These are phyloP conservation scores for Aspergillus sp. DNA, from an alignment of 2,329 filamentous ascomycete species.

Conservation along the genomic window DNA sequence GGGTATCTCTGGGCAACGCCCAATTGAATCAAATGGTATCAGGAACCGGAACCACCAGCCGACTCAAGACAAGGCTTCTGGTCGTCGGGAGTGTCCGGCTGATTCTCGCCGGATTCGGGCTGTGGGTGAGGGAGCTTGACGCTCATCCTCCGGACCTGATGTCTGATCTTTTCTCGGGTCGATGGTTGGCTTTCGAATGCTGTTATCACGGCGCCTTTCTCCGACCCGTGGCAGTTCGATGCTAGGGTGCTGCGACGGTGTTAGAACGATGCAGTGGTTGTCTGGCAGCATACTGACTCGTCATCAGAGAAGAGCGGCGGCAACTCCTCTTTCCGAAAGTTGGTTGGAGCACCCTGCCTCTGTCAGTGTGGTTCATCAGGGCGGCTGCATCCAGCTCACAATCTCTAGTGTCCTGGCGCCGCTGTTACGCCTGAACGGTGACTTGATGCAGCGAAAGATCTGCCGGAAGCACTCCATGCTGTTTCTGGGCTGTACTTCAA, in stretches of 20 bases:
- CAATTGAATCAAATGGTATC: too few relatives aligned
- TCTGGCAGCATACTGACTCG: constrained; percentile 22
- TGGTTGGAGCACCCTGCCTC: constrained; percentile 30
- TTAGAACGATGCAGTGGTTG: constrained; percentile 14
- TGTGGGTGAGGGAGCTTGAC: constrained; percentile 13
- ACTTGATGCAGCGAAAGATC: constrained; percentile 24
- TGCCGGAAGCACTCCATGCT: constrained; percentile 32
- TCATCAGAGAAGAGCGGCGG: constrained; percentile 31
- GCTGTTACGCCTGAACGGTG: constrained; percentile 21
- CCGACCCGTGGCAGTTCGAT: constrained; percentile 22
- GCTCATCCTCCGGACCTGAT: constrained; percentile 22
- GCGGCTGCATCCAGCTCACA: constrained; percentile 12
- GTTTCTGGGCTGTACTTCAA: too few relatives aligned
- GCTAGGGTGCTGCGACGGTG: constrained; percentile 24
- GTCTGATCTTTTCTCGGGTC: constrained; percentile 19
- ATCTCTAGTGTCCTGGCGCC: constrained; percentile 25
- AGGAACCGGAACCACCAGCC: too few relatives aligned
- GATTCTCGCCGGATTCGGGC: constrained; percentile 11
- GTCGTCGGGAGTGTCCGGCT: constrained; percentile 1
- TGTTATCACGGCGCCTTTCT: constrained; percentile 20
- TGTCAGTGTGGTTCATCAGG: constrained; percentile 5
- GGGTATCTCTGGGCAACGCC: neutral
- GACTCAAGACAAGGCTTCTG: constrained; percentile 1
- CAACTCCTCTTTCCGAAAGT: constrained; percentile 36
- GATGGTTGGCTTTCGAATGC: constrained; percentile 18